Percentiles rank a stretch among this genome's conserved stretches.
Evolutionary conservation across 1,284 basidiomycete species (phyloP).

Genomic region (Amylostereum chailletii): DNA sequence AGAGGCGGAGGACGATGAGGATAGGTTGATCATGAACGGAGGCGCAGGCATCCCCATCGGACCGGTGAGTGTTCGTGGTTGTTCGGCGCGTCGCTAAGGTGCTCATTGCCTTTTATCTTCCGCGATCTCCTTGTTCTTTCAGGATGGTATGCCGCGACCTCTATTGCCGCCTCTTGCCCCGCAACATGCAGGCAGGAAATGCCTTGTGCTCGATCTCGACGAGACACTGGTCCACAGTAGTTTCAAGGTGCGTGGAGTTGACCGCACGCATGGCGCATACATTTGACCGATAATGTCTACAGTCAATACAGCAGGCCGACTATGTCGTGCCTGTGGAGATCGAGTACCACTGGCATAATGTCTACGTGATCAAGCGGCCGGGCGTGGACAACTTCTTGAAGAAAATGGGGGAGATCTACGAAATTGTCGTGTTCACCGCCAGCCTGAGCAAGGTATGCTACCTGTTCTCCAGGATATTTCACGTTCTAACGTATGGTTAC

Average conservation of each 20-base stretch:
- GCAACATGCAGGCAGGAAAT: constrained; percentile 80
- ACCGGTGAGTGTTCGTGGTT: constrained; percentile 39
- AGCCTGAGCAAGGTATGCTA: constrained; percentile 83
- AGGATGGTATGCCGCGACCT: constrained; percentile 83
- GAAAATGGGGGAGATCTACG: constrained; percentile 97
- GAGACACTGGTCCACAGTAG: constrained; percentile 93
- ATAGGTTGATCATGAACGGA: constrained; percentile 69
- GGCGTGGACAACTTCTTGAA: constrained; percentile 96
- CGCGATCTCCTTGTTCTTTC: constrained; percentile 4
- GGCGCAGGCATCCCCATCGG: constrained; percentile 79
- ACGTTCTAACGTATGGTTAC: constrained; percentile 10
- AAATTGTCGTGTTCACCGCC: constrained; percentile 97
- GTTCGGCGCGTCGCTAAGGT: background rate
- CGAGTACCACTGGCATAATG: constrained; percentile 95
- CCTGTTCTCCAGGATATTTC: constrained; percentile 5
- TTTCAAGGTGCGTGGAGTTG: constrained; percentile 60
- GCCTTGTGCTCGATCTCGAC: constrained; percentile 90
- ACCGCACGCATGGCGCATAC: constrained; percentile 4
- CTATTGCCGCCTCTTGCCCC: constrained; percentile 71
- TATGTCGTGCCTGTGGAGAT: constrained; percentile 99
- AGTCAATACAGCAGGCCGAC: constrained; percentile 94
- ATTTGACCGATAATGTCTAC: constrained; percentile 8
- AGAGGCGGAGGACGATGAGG: constrained; percentile 69
- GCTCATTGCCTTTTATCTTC: background rate
- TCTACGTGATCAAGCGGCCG: constrained; percentile 98